Evolutionary conservation across 768 basidiomycete species (phyloP), one percentile per base, ranked within the genome.

Genomic region (Leccinum rimulosum): DNA sequence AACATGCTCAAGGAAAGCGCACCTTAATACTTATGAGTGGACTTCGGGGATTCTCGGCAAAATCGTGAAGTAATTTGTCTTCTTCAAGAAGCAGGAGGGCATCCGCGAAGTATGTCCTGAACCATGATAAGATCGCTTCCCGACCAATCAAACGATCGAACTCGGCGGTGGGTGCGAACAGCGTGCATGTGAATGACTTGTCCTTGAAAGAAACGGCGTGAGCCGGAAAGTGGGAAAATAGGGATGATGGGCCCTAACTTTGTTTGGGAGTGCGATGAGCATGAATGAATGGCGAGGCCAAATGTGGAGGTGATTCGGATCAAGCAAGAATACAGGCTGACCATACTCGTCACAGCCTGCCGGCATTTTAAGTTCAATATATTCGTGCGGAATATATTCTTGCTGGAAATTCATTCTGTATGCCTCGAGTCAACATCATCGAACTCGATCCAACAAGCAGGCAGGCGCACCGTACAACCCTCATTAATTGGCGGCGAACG

Each of bases 221-320:
- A 68, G 61, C 50, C 28, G 55, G 62, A 56, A 63, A 58, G 60
- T 60, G 67, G 70, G 73, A 68, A 69, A 72, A 55, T 56, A 55
- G 64, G 60, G 62, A 68, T 11, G 47, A 65, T 57, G 50, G 30
- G 48, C 45, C 68, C 67, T 76, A 77, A 96, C 96, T 82, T 91
- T 88, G 80, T 99, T 99, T 65, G 96, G 95, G 58, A 99, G 86
- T 22, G 94, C 96, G 69, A 99, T 98, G 68, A 99, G 85, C 96
- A 99, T 99, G 82, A 98, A 98, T 50, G 94, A 93, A 75, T 95
- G 92, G 71, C 96, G 89, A 64, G 96, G 97, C 96, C 96, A 99
- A 68, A 99, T 98, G 78, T 99, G 96, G 66, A 99, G 87, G 75
- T 98, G 91, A 74, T 91, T 89, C 68, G 92, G 91, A 81, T 95